A percentile compares a stretch with the other conserved stretches of the same genome.
Evolutionary conservation across 257 asterid species (phyloP).

Genomic region (Solanum medicagineum): DNA sequence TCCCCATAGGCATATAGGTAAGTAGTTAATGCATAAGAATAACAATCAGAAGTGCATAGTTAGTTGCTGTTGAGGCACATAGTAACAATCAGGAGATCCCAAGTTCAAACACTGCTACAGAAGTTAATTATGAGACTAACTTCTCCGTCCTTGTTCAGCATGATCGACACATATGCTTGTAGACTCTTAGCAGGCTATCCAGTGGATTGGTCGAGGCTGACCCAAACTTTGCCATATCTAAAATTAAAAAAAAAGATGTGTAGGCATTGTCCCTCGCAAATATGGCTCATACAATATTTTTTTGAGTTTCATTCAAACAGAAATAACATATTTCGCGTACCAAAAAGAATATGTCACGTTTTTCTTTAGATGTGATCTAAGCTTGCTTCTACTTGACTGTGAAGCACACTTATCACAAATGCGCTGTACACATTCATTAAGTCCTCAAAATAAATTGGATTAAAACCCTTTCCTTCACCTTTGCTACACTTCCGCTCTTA

Average conservation of each 20-base stretch:
- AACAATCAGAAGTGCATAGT: background rate
- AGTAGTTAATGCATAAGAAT: background rate
- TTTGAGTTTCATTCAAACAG: background rate
- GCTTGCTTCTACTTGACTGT: background rate
- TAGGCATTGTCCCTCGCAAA: background rate
- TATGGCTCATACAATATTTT: background rate
- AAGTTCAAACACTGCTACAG: background rate
- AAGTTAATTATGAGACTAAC: background rate
- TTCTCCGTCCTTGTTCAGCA: background rate
- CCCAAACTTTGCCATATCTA: background rate
- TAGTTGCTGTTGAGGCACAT: background rate
- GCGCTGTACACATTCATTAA: background rate
- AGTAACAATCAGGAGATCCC: background rate
- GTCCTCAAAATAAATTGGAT: background rate
- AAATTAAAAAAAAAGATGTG: background rate
- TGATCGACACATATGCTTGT: background rate
- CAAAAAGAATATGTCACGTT: background rate
- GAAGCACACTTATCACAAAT: background rate
- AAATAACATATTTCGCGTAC: background rate
- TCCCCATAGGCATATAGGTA: background rate
- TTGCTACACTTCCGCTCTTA: background rate
- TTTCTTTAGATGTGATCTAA: background rate
- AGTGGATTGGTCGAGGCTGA: background rate
- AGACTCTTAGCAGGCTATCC: background rate
- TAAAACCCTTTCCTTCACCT: background rate